These are phyloP conservation scores for Penicillium nucicola DNA, from an alignment of 495 filamentous ascomycete species.

Conservation along the genomic window DNA sequence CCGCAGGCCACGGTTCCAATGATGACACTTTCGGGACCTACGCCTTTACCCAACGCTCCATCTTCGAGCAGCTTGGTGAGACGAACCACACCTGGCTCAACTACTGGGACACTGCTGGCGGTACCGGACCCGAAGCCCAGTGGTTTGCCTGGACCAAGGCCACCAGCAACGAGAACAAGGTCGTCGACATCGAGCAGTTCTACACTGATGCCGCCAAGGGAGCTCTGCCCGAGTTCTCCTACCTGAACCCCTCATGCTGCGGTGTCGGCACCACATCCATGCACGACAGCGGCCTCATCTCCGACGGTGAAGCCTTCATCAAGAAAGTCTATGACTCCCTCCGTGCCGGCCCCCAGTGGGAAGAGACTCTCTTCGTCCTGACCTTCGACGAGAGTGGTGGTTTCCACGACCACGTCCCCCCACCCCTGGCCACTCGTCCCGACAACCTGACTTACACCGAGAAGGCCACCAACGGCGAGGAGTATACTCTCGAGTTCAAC, in stretches of 20 bases:
- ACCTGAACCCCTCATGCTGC: conserved; percentile 53
- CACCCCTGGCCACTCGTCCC: conserved; percentile 36
- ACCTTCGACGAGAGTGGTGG: conserved; percentile 53
- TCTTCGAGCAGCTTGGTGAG: conserved; percentile 47
- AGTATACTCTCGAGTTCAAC: conserved; percentile 44
- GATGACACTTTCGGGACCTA: conserved; percentile 35
- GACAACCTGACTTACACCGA: conserved; percentile 46
- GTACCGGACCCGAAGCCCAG: conserved; percentile 24
- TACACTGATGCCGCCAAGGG: conserved; percentile 37
- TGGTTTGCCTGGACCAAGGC: conserved; percentile 44
- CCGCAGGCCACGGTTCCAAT: conserved; percentile 45
- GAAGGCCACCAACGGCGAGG: conserved; percentile 33
- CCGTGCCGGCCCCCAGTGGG: conserved; percentile 43
- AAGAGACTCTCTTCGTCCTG: conserved; percentile 44
- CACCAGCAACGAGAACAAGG: conserved; percentile 27
- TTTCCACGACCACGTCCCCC: conserved; percentile 49
- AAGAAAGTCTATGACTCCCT: conserved; percentile 50
- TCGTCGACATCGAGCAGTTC: conserved; percentile 31
- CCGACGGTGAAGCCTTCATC: conserved; percentile 45
- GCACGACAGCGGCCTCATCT: conserved; percentile 45
- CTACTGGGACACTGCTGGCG: conserved; percentile 48
- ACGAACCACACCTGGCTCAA: conserved; percentile 47
- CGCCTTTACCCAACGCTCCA: conserved; percentile 35
- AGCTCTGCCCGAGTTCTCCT: conserved; percentile 43
- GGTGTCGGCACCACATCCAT: conserved; percentile 41